phyloP scores from a whole-genome alignment of 2,329 filamentous ascomycete species.

The Colletotrichum tanaceti region DNA sequence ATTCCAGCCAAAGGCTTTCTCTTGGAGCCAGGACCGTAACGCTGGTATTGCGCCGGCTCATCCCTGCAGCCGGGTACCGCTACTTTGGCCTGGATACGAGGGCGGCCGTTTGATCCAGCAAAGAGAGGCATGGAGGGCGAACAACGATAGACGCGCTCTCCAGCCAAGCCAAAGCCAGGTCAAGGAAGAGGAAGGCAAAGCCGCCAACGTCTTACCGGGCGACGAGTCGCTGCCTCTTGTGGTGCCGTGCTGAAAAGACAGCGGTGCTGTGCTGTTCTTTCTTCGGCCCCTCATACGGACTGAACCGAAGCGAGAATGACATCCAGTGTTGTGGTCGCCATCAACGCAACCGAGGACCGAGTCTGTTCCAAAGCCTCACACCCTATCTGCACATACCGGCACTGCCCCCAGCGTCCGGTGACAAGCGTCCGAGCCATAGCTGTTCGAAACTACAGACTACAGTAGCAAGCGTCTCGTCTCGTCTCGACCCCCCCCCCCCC shows the following conservation, averaged over 20 bases:
- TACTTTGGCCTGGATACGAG: slow-evolving; percentile 41
- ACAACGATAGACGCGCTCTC: background rate
- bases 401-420: background rate
- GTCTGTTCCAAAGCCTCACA: background rate
- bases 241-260: slow-evolving; percentile 2
- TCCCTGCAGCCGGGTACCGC: slow-evolving; percentile 39
- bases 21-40: slow-evolving; percentile 21
- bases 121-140: slow-evolving; percentile 3
- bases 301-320: slow-evolving; percentile 11
- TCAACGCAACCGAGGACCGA: background rate
- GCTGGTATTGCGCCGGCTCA: slow-evolving; percentile 27
- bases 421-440: slow-evolving; percentile 5
- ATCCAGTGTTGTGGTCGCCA: background rate
- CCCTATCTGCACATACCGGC: background rate
- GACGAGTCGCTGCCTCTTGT: slow-evolving; percentile 11
- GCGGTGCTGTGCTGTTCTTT: background rate
- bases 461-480: slow-evolving; percentile 19
- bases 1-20: slow-evolving; percentile 34
- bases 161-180: slow-evolving; percentile 1
- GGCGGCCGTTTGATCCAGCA: slow-evolving; percentile 30
- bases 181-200: background rate
- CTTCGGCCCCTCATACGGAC: slow-evolving; percentile 10
- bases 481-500: background rate
- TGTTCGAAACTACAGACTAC: slow-evolving; percentile 3
- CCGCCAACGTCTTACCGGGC: slow-evolving; percentile 7